Evolutionary conservation across 768 basidiomycete species (phyloP).

Genomic region (Lactifluus echinatus): DNA sequence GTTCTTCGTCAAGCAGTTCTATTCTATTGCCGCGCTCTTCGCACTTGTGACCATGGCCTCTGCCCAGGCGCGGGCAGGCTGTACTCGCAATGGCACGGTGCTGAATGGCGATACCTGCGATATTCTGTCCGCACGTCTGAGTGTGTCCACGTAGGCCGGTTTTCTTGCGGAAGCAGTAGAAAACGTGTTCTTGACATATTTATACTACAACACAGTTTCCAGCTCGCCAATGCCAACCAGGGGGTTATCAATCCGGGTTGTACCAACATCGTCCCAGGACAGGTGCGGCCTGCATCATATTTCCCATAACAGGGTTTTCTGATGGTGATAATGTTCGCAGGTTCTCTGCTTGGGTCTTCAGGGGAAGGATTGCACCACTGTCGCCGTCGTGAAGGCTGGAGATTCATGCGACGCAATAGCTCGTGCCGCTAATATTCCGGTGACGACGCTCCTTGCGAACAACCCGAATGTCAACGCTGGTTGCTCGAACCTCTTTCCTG

Average conservation of each 20-base stretch:
- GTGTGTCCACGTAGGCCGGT: conserved; percentile 39
- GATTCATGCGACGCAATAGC: conserved; percentile 45
- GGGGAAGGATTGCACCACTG: conserved; percentile 49
- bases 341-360: conserved; percentile 52
- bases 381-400: conserved; percentile 39
- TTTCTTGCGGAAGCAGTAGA: background rate
- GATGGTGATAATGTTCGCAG: background rate
- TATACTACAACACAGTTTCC: conserved; percentile 35
- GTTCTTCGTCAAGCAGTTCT: background rate
- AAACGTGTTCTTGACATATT: background rate
- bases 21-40: background rate
- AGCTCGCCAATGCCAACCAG: conserved; percentile 44
- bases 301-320: too few species aligned
- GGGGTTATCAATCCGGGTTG: conserved; percentile 46
- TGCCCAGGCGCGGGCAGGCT: conserved; percentile 27
- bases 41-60: background rate
- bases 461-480: conserved; percentile 60
- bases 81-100: conserved; percentile 47
- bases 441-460: conserved; percentile 49
- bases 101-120: conserved; percentile 46
- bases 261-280: conserved; percentile 28
- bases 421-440: conserved; percentile 31
- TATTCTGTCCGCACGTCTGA: conserved; percentile 38
- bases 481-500: conserved; percentile 63
- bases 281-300: conserved; percentile 33